phyloP scores from a whole-genome alignment of 2,329 filamentous ascomycete genomes.

The Septoria petroselini region DNA sequence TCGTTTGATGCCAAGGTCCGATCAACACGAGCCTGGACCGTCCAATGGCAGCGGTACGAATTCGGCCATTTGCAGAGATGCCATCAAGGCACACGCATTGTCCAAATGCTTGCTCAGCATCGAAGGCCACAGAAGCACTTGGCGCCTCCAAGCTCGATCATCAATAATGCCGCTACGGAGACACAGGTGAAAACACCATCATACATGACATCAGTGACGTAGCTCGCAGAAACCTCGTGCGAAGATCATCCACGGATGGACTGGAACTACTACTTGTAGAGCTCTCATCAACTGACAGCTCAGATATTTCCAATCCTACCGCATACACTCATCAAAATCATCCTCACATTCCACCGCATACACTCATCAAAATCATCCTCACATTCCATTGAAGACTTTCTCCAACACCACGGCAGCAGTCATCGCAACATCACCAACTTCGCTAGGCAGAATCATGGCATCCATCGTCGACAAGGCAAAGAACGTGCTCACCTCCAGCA shows the following conservation, averaged over 20 bases:
- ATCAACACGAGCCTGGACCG: no score
- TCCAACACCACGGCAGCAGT: background rate
- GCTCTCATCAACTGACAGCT: background rate
- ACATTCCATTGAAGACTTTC: background rate
- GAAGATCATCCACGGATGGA: background rate
- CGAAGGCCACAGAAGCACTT: background rate
- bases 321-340: background rate
- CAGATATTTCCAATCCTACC: background rate
- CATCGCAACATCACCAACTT: conserved; percentile 2
- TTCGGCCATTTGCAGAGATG: background rate
- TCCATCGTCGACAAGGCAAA: conserved; percentile 30
- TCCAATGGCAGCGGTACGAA: no score
- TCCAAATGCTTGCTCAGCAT: background rate
- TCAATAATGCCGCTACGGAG: background rate
- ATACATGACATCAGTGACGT: conserved; percentile 9
- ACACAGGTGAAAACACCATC: background rate
- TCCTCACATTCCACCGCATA: background rate
- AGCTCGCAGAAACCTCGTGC: conserved; percentile 10
- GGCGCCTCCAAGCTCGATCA: background rate
- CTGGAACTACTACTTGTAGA: background rate
- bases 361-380: no score
- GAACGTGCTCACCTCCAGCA: conserved; percentile 30
- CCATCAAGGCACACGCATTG: background rate
- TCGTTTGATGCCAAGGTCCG: no score
- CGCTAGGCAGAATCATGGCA: conserved; percentile 6